Evolutionary conservation across 495 filamentous ascomycete genomes (phyloP), one percentile per base, ranked within the genome.

Genomic region (Polyplosphaeria fusca): DNA sequence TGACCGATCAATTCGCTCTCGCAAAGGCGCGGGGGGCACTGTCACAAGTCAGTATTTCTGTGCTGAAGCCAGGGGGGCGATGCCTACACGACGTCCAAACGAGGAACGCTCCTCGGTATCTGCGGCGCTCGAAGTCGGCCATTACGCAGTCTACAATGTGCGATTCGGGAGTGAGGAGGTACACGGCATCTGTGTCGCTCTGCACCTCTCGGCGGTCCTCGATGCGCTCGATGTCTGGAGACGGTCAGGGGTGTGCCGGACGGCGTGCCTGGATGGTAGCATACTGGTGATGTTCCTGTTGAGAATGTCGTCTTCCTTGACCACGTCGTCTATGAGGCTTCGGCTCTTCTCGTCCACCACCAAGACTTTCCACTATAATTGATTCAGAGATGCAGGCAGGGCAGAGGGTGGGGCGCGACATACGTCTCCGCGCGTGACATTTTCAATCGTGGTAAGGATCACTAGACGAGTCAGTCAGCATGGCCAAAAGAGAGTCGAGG

Each of bases 291-390:
- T 87, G 68, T 94, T 94, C 70, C 90, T 79, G 68, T 93, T 91
- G 69, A 98, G 85, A 51, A 98, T 92, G 69, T 95, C 88, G 78
- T 96, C 91, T 73, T 95, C 87, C 60, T 88, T 91, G 65, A 91
- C 82, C 22, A 88, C 87, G 78, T 86, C 89, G 69, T 93, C 85
- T 60, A 97, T 78, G 60, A 98, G 75, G 67, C 84, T 86, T 68
- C 82, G 84, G 69, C 87, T 88, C 19, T 72, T 75, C 58, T 86
- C 84, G 73, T 98, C 93, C 62, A 94, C 72, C 26, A 98, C 86
- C 65, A 97, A 73, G 62, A 96, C 86, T 79, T 95, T 96, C 93
- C 93, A 97, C 92, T 97, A 68, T 47, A 58, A 41, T 52, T 68
- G 53, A 59, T 40, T 62, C 65, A 46, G 60, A 67, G 47, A 64